Evolutionary conservation across 2,329 filamentous ascomycete species (phyloP).

Genomic region (Xylaria sp.): DNA sequence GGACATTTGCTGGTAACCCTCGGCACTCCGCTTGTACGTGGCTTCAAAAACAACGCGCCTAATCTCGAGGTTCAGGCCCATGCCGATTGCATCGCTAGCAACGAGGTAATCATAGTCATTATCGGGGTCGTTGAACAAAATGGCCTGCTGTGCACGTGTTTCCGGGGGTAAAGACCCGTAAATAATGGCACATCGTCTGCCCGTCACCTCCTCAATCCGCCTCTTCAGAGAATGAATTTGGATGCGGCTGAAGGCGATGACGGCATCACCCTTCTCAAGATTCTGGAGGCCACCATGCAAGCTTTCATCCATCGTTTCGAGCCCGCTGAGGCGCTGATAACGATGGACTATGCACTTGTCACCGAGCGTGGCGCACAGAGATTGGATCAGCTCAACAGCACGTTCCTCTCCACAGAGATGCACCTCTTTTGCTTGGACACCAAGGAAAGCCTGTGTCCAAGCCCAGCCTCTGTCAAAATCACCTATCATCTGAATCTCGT

Average conservation of each 20-base stretch:
- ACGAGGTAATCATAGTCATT: conserved; percentile 97
- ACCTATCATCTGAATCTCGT: conserved; percentile 98
- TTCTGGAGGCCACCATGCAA: conserved; percentile 71
- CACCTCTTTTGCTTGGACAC: conserved; percentile 86
- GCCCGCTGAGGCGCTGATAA: conserved; percentile 84
- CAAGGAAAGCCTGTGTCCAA: conserved; percentile 92
- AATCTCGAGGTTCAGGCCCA: conserved; percentile 94
- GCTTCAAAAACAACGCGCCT: conserved; percentile 90
- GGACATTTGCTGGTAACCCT: conserved; percentile 66
- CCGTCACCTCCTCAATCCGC: conserved; percentile 79
- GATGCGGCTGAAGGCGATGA: conserved; percentile 87
- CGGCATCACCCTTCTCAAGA: conserved; percentile 87
- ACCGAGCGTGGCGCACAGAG: conserved; percentile 80
- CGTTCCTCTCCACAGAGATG: conserved; percentile 94
- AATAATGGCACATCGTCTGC: conserved; percentile 86
- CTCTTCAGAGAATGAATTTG: conserved; percentile 83
- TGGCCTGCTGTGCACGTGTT: conserved; percentile 89
- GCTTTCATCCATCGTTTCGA: conserved; percentile 73
- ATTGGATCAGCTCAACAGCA: conserved; percentile 79
- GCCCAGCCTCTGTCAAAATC: conserved; percentile 85
- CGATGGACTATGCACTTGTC: conserved; percentile 84
- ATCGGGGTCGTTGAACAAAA: conserved; percentile 91
- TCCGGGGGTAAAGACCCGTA: conserved; percentile 94
- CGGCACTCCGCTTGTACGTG: conserved; percentile 76
- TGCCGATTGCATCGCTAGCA: conserved; percentile 95